Percentiles rank a stretch among this genome's conserved stretches.
phyloP scores from a whole-genome alignment of 2,329 filamentous ascomycete species.

The Fusarium odoratissimum region DNA sequence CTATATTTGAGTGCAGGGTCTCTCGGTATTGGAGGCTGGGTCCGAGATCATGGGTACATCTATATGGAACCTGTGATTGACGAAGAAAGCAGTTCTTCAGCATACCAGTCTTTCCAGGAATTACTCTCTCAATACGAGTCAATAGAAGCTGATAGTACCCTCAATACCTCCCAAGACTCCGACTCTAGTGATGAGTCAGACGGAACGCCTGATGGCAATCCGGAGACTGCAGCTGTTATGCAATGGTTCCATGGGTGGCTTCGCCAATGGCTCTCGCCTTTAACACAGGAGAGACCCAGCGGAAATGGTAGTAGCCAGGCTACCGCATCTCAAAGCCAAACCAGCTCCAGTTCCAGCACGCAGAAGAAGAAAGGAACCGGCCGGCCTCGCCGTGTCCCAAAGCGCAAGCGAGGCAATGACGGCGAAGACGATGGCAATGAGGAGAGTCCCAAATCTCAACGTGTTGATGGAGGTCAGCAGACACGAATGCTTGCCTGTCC shows the following conservation, averaged over 20 bases:
- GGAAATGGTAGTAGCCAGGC: rapidly evolving
- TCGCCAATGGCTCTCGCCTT: rapidly evolving
- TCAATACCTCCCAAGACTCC: neutral
- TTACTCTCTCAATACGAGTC: rapidly evolving
- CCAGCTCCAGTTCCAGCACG: rapidly evolving
- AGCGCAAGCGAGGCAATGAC: rapidly evolving
- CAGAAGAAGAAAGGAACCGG: neutral
- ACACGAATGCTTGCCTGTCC: neutral
- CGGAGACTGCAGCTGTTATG: neutral
- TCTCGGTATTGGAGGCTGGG: neutral
- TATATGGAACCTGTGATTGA: neutral
- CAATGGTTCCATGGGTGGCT: neutral
- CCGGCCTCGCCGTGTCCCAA: rapidly evolving
- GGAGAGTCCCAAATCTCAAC: neutral
- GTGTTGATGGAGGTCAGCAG: rapidly evolving
- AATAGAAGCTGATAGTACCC: rapidly evolving
- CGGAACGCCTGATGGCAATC: neutral
- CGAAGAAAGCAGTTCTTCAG: neutral
- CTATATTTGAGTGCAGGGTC: rapidly evolving
- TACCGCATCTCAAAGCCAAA: neutral
- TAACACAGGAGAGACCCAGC: rapidly evolving
- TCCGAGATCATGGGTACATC: rapidly evolving
- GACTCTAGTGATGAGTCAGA: neutral
- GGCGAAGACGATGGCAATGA: neutral
- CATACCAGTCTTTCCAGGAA: neutral